A percentile compares a stretch with the other conserved stretches of the same genome.
Evolutionary conservation across 257 asterid species (phyloP).

Genomic region (Scutellaria minor): DNA sequence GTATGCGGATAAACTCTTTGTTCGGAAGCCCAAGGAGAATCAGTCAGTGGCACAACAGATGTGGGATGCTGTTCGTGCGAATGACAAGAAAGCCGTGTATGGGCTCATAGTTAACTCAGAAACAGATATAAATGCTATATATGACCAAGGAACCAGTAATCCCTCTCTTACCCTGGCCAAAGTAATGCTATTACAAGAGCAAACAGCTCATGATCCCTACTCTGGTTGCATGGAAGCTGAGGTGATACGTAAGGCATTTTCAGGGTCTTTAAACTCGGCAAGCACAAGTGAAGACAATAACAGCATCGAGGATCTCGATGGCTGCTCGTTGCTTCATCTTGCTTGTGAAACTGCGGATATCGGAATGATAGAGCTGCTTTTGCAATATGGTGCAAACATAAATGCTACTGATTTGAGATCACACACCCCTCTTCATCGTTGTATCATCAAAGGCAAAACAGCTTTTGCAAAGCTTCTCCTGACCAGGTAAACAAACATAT

Average conservation of each 20-base stretch:
- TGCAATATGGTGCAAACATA: constrained; percentile 89
- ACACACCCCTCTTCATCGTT: constrained; percentile 79
- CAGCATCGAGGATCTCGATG: constrained; percentile 51
- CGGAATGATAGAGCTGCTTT: constrained; percentile 96
- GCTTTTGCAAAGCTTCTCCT: constrained; percentile 78
- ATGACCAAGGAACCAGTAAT: constrained; percentile 53
- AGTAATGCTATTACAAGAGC: constrained; percentile 89
- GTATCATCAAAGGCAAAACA: constrained; percentile 67
- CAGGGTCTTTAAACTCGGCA: constrained; percentile 42
- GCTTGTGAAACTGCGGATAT: constrained; percentile 92
- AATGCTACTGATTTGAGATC: constrained; percentile 76
- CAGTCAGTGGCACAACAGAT: constrained; percentile 65
- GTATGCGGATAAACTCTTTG: constrained; percentile 93
- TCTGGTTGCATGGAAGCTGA: constrained; percentile 53
- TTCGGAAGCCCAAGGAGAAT: constrained; percentile 70
- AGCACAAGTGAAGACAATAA: constrained; percentile 51
- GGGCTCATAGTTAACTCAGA: constrained; percentile 81
- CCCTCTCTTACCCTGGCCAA: constrained; percentile 88
- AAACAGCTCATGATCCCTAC: constrained; percentile 50
- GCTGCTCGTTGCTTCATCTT: constrained; percentile 85
- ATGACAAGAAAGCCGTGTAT: constrained; percentile 81
- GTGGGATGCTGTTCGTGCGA: constrained; percentile 89
- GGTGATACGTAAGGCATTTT: constrained; percentile 37
- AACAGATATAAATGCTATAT: constrained; percentile 64
- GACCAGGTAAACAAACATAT: constrained; percentile 58